Base-by-base conservation (phyloP, 2,329 filamentous ascomycete species). In the Penicillium sp. region DNA sequence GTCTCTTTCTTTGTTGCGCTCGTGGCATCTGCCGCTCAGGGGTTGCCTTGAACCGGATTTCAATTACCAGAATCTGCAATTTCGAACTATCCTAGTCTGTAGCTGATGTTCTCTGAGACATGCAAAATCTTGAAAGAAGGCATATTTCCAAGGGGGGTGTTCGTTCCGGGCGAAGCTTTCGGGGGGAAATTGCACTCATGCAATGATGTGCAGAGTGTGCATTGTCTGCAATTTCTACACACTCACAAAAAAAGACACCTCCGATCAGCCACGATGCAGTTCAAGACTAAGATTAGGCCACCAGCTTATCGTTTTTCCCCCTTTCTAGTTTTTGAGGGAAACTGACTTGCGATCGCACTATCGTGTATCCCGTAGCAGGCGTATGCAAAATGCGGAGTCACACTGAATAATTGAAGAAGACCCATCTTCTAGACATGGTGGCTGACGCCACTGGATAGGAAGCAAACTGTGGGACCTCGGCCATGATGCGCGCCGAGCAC, bases 361-460 rank as follows among this genome's bases (percentile, higher is more conserved):
- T 12, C 33, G 26, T 28, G 24, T 18, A 47, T 43, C 33, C 36
- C 13, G n/a, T 29, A 24, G 16, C 28, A 24, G 43, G 47, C 43
- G 15, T 18, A 49, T 49, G 28, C 28, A 44, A 34, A 31, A 26
- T 39, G n/a, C 18, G 23, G 23, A 45, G 34, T 47, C 42, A 48
- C 45, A 49, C n/a, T 36, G 26, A 42, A 45, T 45, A 42, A 26
- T 45, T 42, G 29, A 33, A 31, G 21, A 18, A 24, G 47, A 48
- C 28, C 48, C 38, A 54, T 46, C 4, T 29, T 18, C 23, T 24
- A 34, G 45, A 28, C 23, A 23, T 4, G 15, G 45, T 51, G 47
- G 52, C 45, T 52, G 48, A 45, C 43, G 52, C 52, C 52, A 54
- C 45, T 28, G 9, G 41, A 42, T n/a, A 36, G 45, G 42, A 38